Base-by-base conservation (phyloP, 768 basidiomycete species). In the Candolleomyces efflorescens region DNA sequence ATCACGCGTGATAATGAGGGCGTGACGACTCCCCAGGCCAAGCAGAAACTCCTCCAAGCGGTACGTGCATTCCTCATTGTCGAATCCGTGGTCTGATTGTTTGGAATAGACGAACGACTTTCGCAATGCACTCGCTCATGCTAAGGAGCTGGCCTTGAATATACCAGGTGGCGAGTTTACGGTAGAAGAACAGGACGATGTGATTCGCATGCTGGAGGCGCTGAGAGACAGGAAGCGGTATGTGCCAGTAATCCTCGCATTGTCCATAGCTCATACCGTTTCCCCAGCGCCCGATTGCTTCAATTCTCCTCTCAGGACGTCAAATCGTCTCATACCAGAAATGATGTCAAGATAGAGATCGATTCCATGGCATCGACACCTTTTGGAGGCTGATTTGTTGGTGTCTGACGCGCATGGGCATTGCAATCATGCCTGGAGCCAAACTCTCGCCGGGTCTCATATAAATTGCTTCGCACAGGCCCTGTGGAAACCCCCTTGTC, bases 331-430 rank as follows among this genome's bases (percentile, higher is more conserved):
- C 37, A 64, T 23, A 64, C 62, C 13, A 59, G 60, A 2, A 62
- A 60, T 12, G 71, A 76, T 22, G 46, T 64, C 4, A 78, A 75
- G 60, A 87, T 88, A 81, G 88, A 89, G 62, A 69, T 90, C 39
- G 88, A 90, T 65, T 90, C 88, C 13, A 85, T 83, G 57, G 88
- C 88, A 24, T 89, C 88, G 3, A 90, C 88, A 3, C 88, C 88
- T 11, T 74, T 78, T 55, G 70, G 75, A 18, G 75, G 71, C 53
- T 67, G 50, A 53, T 10, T 15, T 37, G 9, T 17, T 9, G 6
- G 15, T 38, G 32, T 5, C 32, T 32, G 32, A 32, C 32, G 32
- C 32, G 6, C 32, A 32, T 32, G 32, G 32, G 5, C 27, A 43
- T 57, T 53, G 56, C 55, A 27, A 23, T 50, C 7, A 13, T 41